phyloP scores from a whole-genome alignment of 108 stramenopile genomes.

The Ochromonas danica region DNA sequence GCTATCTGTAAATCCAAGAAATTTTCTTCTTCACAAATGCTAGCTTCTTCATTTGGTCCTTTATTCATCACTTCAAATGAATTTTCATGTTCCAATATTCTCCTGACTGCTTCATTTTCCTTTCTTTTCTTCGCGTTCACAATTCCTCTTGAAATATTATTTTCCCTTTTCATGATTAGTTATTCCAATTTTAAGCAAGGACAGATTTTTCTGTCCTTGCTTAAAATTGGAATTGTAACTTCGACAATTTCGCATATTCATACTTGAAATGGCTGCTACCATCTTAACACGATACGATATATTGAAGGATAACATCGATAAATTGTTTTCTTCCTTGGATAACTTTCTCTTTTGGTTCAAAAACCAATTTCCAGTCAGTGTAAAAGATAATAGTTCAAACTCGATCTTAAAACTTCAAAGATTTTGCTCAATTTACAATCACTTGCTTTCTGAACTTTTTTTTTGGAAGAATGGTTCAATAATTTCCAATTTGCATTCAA shows the following conservation, averaged over 20 bases:
- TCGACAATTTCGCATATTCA: constrained; percentile 16
- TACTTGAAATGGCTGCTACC: constrained; percentile 15
- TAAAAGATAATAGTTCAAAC: constrained; percentile 17
- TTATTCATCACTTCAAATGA: constrained; percentile 17
- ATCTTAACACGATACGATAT: constrained; percentile 17
- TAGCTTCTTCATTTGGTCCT: constrained; percentile 15
- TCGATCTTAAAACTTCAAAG: constrained; percentile 17
- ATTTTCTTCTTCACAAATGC: constrained; percentile 17
- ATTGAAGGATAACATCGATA: constrained; percentile 17
- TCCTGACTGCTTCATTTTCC: constrained; percentile 6
- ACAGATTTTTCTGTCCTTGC: constrained; percentile 15
- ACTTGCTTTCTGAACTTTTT: constrained; percentile 17
- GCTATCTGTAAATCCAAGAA: constrained; percentile 16
- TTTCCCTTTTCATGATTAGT: constrained; percentile 17
- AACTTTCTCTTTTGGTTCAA: constrained; percentile 17
- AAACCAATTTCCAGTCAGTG: constrained; percentile 15
- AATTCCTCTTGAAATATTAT: constrained; percentile 17
- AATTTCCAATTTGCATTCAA: constrained; percentile 17
- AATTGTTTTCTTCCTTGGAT: constrained; percentile 17
- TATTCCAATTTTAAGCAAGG: constrained; percentile 17
- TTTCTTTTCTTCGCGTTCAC: constrained; percentile 15
- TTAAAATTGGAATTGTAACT: constrained; percentile 11
- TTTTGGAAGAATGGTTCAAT: constrained; percentile 17
- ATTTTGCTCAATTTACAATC: constrained; percentile 17
- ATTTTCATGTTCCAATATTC: constrained; percentile 17